phyloP scores from a whole-genome alignment of 148 eudicot genomes.

The Rhododendron vialii region DNA sequence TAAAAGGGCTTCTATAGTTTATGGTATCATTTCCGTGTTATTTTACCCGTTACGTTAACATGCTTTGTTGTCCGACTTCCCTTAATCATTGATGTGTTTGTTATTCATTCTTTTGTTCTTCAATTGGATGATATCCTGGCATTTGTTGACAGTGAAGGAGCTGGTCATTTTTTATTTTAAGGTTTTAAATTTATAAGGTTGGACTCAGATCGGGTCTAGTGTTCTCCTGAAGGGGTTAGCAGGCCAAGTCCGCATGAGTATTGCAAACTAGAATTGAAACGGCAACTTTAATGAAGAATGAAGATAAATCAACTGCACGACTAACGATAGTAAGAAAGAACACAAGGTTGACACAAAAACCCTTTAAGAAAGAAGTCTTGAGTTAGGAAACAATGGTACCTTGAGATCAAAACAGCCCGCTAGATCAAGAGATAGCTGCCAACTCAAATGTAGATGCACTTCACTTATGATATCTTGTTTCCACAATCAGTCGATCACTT shows the following conservation, averaged over 20 bases:
- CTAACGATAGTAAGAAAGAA: background rate
- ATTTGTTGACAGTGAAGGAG: background rate
- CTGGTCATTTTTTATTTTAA: background rate
- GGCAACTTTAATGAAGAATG: background rate
- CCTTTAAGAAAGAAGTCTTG: background rate
- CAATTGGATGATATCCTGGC: background rate
- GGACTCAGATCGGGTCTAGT: background rate
- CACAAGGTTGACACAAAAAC: background rate
- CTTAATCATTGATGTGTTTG: background rate
- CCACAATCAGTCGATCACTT: background rate
- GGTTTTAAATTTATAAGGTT: background rate
- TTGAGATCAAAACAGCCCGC: background rate
- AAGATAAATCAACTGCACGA: background rate
- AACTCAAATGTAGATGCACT: background rate
- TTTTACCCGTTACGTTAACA: background rate
- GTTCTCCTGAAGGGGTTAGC: background rate
- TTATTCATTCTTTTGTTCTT: background rate
- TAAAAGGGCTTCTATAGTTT: background rate
- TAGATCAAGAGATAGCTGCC: background rate
- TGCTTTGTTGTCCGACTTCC: background rate
- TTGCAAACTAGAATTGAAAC: background rate
- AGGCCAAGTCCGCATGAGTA: background rate
- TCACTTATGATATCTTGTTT: background rate
- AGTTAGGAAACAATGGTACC: background rate
- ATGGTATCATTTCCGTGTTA: background rate